Evolutionary conservation across 192 early-diverging fungal species (phyloP).

Genomic region (Lobosporangium transversale): DNA sequence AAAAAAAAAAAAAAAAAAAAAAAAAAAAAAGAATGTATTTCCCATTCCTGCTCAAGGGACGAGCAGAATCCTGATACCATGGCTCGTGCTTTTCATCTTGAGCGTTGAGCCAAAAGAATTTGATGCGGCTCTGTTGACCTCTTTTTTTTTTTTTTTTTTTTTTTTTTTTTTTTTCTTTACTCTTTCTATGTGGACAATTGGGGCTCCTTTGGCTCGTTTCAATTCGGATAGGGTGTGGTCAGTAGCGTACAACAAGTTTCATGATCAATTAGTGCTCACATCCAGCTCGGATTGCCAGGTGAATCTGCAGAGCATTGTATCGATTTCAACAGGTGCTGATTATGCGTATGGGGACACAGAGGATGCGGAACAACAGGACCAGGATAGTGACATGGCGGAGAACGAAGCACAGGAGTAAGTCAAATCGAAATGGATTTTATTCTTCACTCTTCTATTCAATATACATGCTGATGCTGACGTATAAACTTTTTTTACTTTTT

Average conservation of each 20-base stretch:
- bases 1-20: background rate
- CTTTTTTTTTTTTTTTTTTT: background rate
- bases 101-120: too few species aligned
- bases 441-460: too few species aligned
- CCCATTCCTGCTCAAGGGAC: too few species aligned
- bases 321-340: slow-evolving; percentile 81
- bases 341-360: slow-evolving; percentile 53
- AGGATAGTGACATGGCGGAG: slow-evolving; percentile 35
- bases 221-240: slow-evolving; percentile 81
- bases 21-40: too few species aligned
- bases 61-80: too few species aligned
- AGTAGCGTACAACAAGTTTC: slow-evolving; percentile 86
- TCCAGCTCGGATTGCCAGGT: slow-evolving; percentile 89
- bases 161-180: slow-evolving; percentile 2
- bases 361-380: slow-evolving; percentile 33
- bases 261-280: slow-evolving; percentile 92
- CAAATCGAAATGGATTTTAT: background rate
- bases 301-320: slow-evolving; percentile 86
- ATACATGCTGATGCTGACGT: too few species aligned
- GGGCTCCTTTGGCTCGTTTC: too few species aligned
- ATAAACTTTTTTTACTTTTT: too few species aligned
- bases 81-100: too few species aligned
- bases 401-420: slow-evolving; percentile 38
- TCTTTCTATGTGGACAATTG: background rate
- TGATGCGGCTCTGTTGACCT: too few species aligned